A percentile compares a stretch with the other conserved stretches of the same genome.
phyloP scores from a whole-genome alignment of 1,139 yeast species.

The Candida sp. region DNA sequence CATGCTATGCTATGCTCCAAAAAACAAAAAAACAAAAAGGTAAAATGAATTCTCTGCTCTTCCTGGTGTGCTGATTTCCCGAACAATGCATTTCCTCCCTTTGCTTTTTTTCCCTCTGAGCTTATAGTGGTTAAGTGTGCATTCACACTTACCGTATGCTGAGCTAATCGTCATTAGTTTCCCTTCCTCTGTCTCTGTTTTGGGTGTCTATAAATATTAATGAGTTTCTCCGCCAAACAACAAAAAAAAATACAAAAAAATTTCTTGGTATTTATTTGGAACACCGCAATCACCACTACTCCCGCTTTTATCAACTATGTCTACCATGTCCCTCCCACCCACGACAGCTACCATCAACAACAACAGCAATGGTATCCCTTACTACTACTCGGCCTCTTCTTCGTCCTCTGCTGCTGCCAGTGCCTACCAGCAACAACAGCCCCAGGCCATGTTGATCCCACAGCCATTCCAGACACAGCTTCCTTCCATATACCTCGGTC shows the following conservation, averaged over 20 bases:
- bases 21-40: not conserved
- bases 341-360: not conserved
- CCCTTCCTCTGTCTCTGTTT: not conserved
- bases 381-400: not conserved
- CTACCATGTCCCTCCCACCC: not conserved
- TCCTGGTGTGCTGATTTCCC: not conserved
- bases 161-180: not conserved
- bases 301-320: not conserved
- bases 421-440: constrained; percentile 1
- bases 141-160: no score
- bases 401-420: not conserved
- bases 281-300: not conserved
- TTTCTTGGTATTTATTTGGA: not conserved
- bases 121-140: not conserved
- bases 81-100: not conserved
- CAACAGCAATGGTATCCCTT: not conserved
- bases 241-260: not conserved
- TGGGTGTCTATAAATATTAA: not conserved
- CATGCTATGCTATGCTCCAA: not conserved
- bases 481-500: not conserved
- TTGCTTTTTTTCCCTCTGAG: not conserved
- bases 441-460: not conserved
- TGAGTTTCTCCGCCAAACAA: not conserved
- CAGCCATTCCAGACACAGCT: constrained; percentile 2
- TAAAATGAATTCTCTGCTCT: not conserved